Evolutionary conservation across 148 eudicot genomes (phyloP), one percentile per base, ranked within the genome.

Genomic region (Chenopodium formosanum): DNA sequence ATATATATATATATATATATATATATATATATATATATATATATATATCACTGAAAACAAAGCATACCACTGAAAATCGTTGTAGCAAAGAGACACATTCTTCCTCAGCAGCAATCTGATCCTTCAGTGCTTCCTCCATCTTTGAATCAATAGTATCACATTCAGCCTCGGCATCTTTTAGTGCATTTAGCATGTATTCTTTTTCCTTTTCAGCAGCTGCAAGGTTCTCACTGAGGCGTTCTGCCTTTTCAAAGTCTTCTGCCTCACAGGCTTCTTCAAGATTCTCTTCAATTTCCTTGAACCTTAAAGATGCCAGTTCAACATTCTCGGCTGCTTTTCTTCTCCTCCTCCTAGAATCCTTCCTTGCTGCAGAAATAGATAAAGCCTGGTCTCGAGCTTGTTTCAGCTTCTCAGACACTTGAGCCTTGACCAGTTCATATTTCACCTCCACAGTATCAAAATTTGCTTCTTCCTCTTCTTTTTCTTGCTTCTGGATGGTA

Each of bases 211-310:
- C 94, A 25, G 93, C 91, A 77, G 89, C 81, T 27, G 89, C 89
- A 70, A 93, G 91, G 70, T 86, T 90, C 79, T 90, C 94, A 78
- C 97, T 91, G 58, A 93, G 87, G 67, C 80, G 82, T 37, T 93
- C 97, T 4, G 97, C 97, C 68, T 72, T 87, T 90, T 93, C 97
- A 50, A 93, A 93, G 84, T 93, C 97, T 82, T 93, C 97, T 34
- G 91, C 90, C 87, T 93, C 97, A 78, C 94, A 91, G 10, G 97
- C 97, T 82, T 88, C 94, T 82, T 91, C 94, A 63, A 93, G 86
- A 82, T 88, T 83, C 88, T 88, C 88, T 86, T 93, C 97, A 78
- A 93, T 83, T 73, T 91, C 89, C 77, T 79, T 84, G 73, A 86
- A 86, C 86, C 84, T 88, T 56, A 76, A 62, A 68, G 92, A 89